Base-by-base conservation (phyloP, 2,329 filamentous ascomycete species). In the Parascedosporium putredinis region DNA sequence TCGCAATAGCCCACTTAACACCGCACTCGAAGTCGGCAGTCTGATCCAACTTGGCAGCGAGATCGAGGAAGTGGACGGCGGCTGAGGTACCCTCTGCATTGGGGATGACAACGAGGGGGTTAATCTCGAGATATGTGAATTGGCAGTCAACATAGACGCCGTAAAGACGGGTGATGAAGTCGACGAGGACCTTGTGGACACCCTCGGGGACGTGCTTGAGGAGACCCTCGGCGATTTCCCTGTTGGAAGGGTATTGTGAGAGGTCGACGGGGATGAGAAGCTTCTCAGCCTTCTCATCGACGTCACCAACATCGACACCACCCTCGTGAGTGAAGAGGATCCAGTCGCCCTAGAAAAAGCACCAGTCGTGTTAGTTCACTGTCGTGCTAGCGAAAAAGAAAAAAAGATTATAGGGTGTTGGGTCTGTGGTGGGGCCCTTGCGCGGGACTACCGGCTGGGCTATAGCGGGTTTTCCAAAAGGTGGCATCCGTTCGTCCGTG, bases 61-160 rank as follows among this genome's bases (percentile, higher is more conserved):
- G 79, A 75, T 98, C 93, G 60, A 98, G 82, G 83, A 98, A 98
- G 81, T 96, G 81, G 50, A 98, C 93, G 38, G 89, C 85, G 51
- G 93, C 93, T 52, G 89, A 95, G 59, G 91, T 97, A 65, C 80
- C 86, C 61, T 90, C 83, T 58, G 80, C 84, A 70, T 97, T 97
- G 69, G 93, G 93, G 62, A 98, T 91, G 67, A 96, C 93, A 55
- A 98, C 93, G 57, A 98, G 77, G 60, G 93, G 93, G 83, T 98
- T 98, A 79, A 98, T 98, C 74, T 98, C 93, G 61, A 98, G 88
- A 77, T 98, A 98, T 64, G 93, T 97, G 81, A 98, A 98, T 73
- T 98, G 93, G 82, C 88, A 95, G 78, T 98, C 93, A 36, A 50
- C 48, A 16, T 50, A 50, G 25, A 50, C 93, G 61, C 91, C 93